Evolutionary conservation across 2,329 filamentous ascomycete genomes (phyloP), one percentile per base, ranked within the genome.

Genomic region (Botrytis fabae): DNA sequence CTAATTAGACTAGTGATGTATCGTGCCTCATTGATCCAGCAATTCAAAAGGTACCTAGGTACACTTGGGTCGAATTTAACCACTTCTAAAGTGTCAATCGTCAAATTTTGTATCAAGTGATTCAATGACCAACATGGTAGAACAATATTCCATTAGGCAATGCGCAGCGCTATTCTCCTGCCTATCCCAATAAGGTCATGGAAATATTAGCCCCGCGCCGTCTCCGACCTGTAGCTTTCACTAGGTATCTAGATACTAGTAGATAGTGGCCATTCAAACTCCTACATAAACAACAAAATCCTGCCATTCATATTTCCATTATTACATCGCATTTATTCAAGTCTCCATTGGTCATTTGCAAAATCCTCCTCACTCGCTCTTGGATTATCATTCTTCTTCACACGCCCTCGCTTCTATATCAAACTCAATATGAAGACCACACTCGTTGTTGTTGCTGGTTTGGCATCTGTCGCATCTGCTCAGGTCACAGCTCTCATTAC

Each of bases 401-500:
- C 35, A 57, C 48, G 35, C 38, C 25, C 28, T 69, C 65, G 35
- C 51, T 69, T 35, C n/a, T 54, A 70, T 9, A 63, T 32, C 18
- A 38, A 22, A 64, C 7, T 81, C 74, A 79, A 76, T 60, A 80
- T 80, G 78, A 77, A 78, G 73, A 77, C 74, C 65, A 75, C 75
- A 66, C 70, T 80, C 75, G 76, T 78, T 77, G 74, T 83, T 75
- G 77, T 83, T 77, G 78, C 83, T 77, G 76, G 84, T 73, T 78
- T 89, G 69, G 82, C 82, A 72, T 82, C 82, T 73, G 81, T 81
- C 32, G 85, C 84, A 40, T 62, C 74, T 73, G 77, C 79, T 62
- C 77, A 78, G 77, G 84, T 86, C 63, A 85, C 84, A 59, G 81
- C 82, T 25, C 77, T 82, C 75, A 83, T 90, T 70, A 81, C 85